phyloP scores from a whole-genome alignment of 768 basidiomycete species.

The Amanita pseudoporphyria region DNA sequence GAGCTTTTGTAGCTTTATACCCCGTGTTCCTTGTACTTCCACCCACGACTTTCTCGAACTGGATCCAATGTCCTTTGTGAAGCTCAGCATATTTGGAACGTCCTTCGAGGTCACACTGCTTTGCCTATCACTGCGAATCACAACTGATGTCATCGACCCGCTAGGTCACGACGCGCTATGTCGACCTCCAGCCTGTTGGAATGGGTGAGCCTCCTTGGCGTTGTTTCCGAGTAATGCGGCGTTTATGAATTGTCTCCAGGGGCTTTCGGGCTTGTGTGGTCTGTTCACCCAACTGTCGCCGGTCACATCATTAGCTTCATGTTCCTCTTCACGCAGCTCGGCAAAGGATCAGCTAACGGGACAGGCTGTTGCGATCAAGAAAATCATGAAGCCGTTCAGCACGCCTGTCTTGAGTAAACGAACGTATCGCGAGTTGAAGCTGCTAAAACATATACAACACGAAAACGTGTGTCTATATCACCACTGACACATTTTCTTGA shows the following conservation, averaged over 20 bases:
- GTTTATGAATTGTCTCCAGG: constrained; percentile 32
- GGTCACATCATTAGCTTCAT: constrained; percentile 6
- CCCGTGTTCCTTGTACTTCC: constrained; percentile 2
- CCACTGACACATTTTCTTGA: constrained; percentile 1
- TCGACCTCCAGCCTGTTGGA: constrained; percentile 97
- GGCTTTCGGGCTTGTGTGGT: constrained; percentile 99
- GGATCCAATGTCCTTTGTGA: constrained; percentile 81
- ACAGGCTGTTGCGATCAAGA: constrained; percentile 96
- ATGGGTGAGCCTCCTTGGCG: constrained; percentile 63
- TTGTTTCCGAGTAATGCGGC: constrained; percentile 1
- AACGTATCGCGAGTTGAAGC: constrained; percentile 95
- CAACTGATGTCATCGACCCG: constrained; percentile 12
- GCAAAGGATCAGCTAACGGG: constrained; percentile 93
- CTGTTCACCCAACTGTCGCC: constrained; percentile 15
- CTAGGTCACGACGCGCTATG: constrained; percentile 96
- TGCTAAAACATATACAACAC: constrained; percentile 97
- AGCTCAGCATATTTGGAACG: constrained; percentile 97
- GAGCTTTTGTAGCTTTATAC: neutral
- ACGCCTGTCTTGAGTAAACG: constrained; percentile 97
- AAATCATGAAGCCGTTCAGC: constrained; percentile 99
- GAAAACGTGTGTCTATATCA: constrained; percentile 65
- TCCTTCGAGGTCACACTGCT: constrained; percentile 71
- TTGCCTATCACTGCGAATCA: constrained; percentile 11
- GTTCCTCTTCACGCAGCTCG: constrained; percentile 41
- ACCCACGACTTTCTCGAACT: constrained; percentile 9